Evolutionary conservation across 2,329 filamentous ascomycete species (phyloP).

Genomic region (Ambrosiella beaveri): DNA sequence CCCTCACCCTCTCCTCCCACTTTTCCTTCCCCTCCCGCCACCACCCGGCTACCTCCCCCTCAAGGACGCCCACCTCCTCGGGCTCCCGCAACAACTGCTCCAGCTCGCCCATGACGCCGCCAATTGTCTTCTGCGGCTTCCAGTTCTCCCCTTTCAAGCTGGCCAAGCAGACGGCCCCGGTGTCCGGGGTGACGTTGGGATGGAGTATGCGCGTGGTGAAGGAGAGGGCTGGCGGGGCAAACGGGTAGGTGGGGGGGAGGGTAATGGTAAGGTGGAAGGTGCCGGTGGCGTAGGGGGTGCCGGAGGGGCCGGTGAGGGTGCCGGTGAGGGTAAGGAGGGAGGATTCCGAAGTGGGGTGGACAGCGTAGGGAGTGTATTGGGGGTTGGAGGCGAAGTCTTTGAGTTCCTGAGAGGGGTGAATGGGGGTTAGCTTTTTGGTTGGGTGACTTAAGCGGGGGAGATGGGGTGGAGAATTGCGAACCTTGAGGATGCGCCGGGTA

Average conservation of each 20-base stretch:
- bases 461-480: constrained; percentile 12
- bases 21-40: constrained; percentile 48
- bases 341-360: constrained; percentile 18
- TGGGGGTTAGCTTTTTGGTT: neutral
- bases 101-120: constrained; percentile 59
- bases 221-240: constrained; percentile 99
- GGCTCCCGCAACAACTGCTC: constrained; percentile 60
- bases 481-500: constrained; percentile 26
- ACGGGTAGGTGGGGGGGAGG: constrained; percentile 99
- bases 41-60: constrained; percentile 71
- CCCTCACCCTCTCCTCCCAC: constrained; percentile 38
- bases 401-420: constrained; percentile 28
- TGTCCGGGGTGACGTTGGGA: constrained; percentile 99
- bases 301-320: constrained; percentile 27
- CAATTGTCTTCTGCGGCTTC: constrained; percentile 73
- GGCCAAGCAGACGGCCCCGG: constrained; percentile 93
- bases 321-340: constrained; percentile 36
- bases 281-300: constrained; percentile 42
- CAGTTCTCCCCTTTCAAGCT: constrained; percentile 82
- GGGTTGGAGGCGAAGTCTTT: constrained; percentile 31
- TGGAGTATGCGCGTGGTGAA: constrained; percentile 99
- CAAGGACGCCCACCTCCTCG: constrained; percentile 77
- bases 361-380: constrained; percentile 28
- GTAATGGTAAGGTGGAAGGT: constrained; percentile 74
- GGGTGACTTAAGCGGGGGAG: neutral